Evolutionary conservation across 352 stramenopile species (phyloP), one percentile per base, ranked within the genome.

Genomic region (Pythium grandisporangium): DNA sequence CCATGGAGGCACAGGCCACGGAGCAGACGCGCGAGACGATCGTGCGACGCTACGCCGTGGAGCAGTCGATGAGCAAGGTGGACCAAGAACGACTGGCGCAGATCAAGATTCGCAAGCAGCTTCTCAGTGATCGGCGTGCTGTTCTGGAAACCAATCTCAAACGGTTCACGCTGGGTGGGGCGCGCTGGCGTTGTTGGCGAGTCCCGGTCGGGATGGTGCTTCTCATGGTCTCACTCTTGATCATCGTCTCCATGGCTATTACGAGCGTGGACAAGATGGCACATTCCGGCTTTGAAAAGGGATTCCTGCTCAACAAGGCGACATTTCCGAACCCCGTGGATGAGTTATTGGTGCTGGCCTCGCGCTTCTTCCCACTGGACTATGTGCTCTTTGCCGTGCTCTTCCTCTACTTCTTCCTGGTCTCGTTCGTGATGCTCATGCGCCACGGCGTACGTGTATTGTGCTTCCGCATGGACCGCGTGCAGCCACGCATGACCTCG

Each of bases 261-360:
- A 93, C 80, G 23, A 86, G 69, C 30, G 36, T 89, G 23, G 77
- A 93, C 58, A 90, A 89, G 57, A 61, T 87, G 48, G 47, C 62
- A 23, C 71, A 91, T 51, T 89, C 77, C 35, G 74, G 54, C 35
- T 93, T 85, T 50, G 38, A 59, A 6, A 55, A 61, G 19, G 80
- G 80, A 6, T 93, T 89, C 32, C 42, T 90, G 19, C 53, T 90
- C 11, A 82, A 93, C 42, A 35, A 55, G 22, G 68, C 75, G 0
- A 27, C 40, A 45, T 78, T 88, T 26, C 71, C 72, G 4, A 93
- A 90, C 40, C 75, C 77, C 7, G 67, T 93, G 48, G 80, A 93
- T 53, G 41, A 61, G 2, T 49, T 93, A 27, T 51, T 93, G 21
- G 70, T 93, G 45, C 55, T 89, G 20, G 66, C 70, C 12, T 93